Evolutionary conservation across 2,329 filamentous ascomycete genomes (phyloP).

Genomic region (Aulographum hederae): DNA sequence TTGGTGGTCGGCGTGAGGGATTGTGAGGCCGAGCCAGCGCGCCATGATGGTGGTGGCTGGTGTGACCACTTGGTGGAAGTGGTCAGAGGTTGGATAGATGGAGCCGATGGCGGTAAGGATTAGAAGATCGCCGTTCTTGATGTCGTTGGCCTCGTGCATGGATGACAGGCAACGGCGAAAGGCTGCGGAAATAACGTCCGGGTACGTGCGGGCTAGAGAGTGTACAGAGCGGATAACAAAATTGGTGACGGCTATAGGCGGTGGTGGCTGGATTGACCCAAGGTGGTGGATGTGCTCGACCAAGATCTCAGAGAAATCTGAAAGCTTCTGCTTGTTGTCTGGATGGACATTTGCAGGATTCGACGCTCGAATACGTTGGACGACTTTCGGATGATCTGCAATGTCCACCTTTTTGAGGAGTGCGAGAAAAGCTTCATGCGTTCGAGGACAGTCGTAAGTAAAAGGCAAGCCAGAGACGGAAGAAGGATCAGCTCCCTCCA

Average conservation of each 20-base stretch:
- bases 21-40: conserved; percentile 64
- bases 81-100: conserved; percentile 88
- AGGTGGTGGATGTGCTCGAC: conserved; percentile 48
- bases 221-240: conserved; percentile 76
- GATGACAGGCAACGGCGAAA: conserved; percentile 56
- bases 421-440: conserved; percentile 52
- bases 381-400: conserved; percentile 53
- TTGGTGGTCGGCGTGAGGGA: conserved; percentile 46
- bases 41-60: conserved; percentile 74
- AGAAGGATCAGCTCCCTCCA: too few species aligned
- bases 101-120: conserved; percentile 68
- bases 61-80: conserved; percentile 90
- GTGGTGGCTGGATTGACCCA: conserved; percentile 24
- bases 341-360: conserved; percentile 75
- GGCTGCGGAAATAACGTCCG: conserved; percentile 55
- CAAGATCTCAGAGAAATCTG: conserved; percentile 46
- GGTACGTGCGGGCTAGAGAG: conserved; percentile 74
- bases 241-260: conserved; percentile 52
- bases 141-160: conserved; percentile 34
- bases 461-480: too few species aligned
- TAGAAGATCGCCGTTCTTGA: conserved; percentile 53
- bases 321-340: conserved; percentile 70
- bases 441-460: conserved; percentile 71
- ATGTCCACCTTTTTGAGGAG: conserved; percentile 43
- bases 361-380: conserved; percentile 81